Conservation (phyloP, 176 grass and related monocot genomes). For the Chrysopogon serrulatus region DNA sequence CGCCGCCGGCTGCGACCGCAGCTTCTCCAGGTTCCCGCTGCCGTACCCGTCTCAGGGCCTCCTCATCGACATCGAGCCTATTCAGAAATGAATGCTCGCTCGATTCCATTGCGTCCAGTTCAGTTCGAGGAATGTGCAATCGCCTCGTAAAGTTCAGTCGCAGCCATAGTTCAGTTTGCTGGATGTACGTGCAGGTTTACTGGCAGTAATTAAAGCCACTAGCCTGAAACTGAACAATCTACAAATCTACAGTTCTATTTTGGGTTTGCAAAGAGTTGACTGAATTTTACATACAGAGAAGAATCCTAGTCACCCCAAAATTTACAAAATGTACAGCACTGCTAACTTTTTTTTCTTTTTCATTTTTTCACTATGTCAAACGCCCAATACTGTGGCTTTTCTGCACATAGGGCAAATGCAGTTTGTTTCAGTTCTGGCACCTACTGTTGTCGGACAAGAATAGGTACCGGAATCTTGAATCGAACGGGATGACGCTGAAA, state of each 20-base stretch:
- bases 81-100: background rate
- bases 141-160: background rate
- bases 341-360: background rate
- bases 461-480: slow-evolving; percentile 79
- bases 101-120: background rate
- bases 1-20: background rate
- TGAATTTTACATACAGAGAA: slow-evolving; percentile 21
- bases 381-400: background rate
- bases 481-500: slow-evolving; percentile 61
- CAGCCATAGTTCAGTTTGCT: background rate
- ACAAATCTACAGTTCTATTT: background rate
- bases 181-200: background rate
- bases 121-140: background rate
- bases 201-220: background rate
- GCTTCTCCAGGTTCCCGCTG: background rate
- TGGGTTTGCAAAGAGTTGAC: background rate
- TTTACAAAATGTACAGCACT: slow-evolving; percentile 32
- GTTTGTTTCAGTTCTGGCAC: background rate
- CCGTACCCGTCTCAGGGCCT: background rate
- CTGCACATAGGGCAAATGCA: background rate
- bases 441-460: slow-evolving; percentile 49
- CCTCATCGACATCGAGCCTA: background rate
- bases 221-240: background rate
- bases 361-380: background rate
- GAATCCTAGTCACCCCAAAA: background rate